Evolutionary conservation across 305 asterid genomes (phyloP).

Genomic region (Solanum chacoense): DNA sequence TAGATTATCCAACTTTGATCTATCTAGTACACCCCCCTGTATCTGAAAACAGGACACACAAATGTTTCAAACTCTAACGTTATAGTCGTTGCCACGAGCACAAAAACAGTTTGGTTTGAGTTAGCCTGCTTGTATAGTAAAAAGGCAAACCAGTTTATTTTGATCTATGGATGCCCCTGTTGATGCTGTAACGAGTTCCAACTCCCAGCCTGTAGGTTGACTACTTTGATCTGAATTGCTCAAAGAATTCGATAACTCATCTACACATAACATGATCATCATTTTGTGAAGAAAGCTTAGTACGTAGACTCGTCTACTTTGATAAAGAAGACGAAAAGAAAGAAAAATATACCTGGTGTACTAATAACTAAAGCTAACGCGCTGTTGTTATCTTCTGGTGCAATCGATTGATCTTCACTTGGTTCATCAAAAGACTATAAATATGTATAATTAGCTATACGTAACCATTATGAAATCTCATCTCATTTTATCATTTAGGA

Average conservation of each 20-base stretch:
- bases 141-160: slow-evolving; percentile 21
- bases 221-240: slow-evolving; percentile 17
- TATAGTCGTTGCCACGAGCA: neutral
- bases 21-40: slow-evolving; percentile 47
- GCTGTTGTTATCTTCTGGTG: slow-evolving; percentile 8
- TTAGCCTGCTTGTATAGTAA: neutral
- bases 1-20: slow-evolving; percentile 51
- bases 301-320: neutral
- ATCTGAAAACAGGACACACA: neutral
- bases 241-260: slow-evolving; percentile 12
- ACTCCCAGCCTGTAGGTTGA: slow-evolving; percentile 54
- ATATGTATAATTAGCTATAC: neutral
- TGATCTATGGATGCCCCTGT: slow-evolving; percentile 5
- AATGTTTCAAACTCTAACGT: neutral
- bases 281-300: neutral
- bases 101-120: neutral
- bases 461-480: neutral
- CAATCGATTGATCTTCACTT: slow-evolving; percentile 28
- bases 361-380: slow-evolving; percentile 13
- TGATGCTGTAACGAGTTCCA: slow-evolving; percentile 39
- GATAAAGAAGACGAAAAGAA: neutral
- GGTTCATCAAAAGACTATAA: slow-evolving; percentile 56
- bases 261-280: slow-evolving; percentile 5
- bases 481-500: neutral
- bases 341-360: slow-evolving; percentile 27